Evolutionary conservation across 2,329 filamentous ascomycete species (phyloP).

Genomic region (Byssoonygena ceratinophila): DNA sequence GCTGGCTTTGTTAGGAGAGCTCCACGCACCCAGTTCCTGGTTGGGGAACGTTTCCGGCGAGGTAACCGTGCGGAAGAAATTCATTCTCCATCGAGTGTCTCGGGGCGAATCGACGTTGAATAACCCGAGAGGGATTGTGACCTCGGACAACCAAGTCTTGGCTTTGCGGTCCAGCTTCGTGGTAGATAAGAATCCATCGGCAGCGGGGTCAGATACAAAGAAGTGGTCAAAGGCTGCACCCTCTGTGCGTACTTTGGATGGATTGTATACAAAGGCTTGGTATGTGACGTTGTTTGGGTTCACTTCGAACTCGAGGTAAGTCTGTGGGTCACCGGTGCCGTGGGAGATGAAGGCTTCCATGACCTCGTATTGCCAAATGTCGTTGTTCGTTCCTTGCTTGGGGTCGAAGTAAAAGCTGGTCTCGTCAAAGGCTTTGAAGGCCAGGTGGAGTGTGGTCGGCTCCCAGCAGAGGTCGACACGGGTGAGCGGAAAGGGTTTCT

Average conservation of each 20-base stretch:
- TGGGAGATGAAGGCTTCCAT: constrained; percentile 43
- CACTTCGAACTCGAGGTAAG: constrained; percentile 44
- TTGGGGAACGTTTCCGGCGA: constrained; percentile 35
- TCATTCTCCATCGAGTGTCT: constrained; percentile 43
- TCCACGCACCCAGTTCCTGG: constrained; percentile 33
- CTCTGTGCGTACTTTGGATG: constrained; percentile 36
- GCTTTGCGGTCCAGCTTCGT: constrained; percentile 32
- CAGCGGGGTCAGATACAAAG: constrained; percentile 33
- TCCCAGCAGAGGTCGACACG: constrained; percentile 42
- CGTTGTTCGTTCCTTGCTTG: constrained; percentile 34
- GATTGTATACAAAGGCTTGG: constrained; percentile 45
- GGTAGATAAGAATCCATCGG: constrained; percentile 35
- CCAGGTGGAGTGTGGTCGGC: constrained; percentile 31
- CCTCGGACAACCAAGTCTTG: constrained; percentile 35
- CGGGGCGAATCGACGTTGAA: constrained; percentile 41
- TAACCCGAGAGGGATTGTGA: constrained; percentile 38
- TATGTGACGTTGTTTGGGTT: constrained; percentile 44
- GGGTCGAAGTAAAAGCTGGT: constrained; percentile 40
- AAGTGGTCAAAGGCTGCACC: constrained; percentile 39
- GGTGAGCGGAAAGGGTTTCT: constrained; percentile 35
- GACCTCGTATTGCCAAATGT: constrained; percentile 43
- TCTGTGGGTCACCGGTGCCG: constrained; percentile 39
- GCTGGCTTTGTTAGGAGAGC: constrained; percentile 36
- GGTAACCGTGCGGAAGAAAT: constrained; percentile 43
- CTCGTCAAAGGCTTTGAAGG: constrained; percentile 40